phyloP scores from a whole-genome alignment of 768 basidiomycete species.

The Cyclocybe aegerita region DNA sequence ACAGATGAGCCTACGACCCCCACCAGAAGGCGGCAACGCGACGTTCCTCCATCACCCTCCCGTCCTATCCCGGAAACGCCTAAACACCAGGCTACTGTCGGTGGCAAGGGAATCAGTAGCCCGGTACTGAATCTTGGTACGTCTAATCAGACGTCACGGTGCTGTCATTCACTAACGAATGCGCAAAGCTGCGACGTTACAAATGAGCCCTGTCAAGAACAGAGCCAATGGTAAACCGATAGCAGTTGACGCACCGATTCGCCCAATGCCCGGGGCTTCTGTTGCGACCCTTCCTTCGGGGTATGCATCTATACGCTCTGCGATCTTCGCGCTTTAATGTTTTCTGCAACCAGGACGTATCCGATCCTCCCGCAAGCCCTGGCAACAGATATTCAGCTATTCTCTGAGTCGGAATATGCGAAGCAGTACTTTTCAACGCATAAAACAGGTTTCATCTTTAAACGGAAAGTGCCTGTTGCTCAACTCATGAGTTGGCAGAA shows the following conservation, averaged over 20 bases:
- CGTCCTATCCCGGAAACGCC: constrained; percentile 42
- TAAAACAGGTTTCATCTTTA: constrained; percentile 85
- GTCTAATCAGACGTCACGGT: constrained; percentile 13
- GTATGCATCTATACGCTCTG: constrained; percentile 38
- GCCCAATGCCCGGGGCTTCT: constrained; percentile 21
- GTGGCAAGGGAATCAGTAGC: constrained; percentile 65
- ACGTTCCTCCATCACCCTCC: constrained; percentile 41
- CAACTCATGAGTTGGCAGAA: constrained; percentile 95
- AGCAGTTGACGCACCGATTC: constrained; percentile 40
- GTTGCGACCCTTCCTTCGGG: constrained; percentile 58
- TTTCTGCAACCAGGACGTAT: constrained; percentile 51
- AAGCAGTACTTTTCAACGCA: constrained; percentile 88
- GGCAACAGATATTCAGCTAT: constrained; percentile 82
- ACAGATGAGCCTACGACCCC: constrained; percentile 26
- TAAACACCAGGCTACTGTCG: constrained; percentile 40
- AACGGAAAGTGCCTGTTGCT: constrained; percentile 75
- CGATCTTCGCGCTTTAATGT: constrained; percentile 6
- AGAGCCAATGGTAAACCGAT: constrained; percentile 64
- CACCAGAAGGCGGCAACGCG: constrained; percentile 23
- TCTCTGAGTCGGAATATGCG: constrained; percentile 85
- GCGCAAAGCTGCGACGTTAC: constrained; percentile 59
- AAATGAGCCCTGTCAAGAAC: constrained; percentile 77
- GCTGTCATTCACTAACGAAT: not conserved
- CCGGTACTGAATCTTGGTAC: constrained; percentile 73
- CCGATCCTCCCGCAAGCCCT: constrained; percentile 80